These are phyloP conservation scores for Cladophialophora immunda DNA, from an alignment of 2,329 filamentous ascomycete species.

Conservation along the genomic window DNA sequence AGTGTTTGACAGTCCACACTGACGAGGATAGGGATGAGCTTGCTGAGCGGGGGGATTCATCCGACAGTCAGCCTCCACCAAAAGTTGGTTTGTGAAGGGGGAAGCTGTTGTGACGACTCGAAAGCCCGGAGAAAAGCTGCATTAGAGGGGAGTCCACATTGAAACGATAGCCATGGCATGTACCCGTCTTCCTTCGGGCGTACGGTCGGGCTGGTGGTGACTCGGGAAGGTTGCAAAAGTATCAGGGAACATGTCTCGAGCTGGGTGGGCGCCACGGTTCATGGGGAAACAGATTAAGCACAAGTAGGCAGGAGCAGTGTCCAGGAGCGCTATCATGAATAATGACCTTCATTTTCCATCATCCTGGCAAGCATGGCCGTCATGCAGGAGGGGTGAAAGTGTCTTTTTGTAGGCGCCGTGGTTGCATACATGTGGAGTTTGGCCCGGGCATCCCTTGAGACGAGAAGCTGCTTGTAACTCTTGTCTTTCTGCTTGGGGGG, in stretches of 20 bases:
- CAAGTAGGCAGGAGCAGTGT: conserved; percentile 18
- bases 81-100: conserved; percentile 1
- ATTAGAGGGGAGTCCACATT: neutral
- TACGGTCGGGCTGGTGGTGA: neutral
- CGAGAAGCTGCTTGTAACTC: neutral
- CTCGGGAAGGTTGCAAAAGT: conserved; percentile 2
- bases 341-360: conserved; percentile 11
- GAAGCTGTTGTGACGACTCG: conserved; percentile 1
- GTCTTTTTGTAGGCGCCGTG: conserved; percentile 20
- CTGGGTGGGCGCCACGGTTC: conserved; percentile 8
- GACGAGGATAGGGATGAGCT: neutral
- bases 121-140: neutral
- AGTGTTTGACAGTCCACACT: neutral
- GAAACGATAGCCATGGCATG: neutral
- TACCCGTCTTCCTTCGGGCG: neutral
- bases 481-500: neutral
- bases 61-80: neutral
- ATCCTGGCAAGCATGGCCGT: conserved; percentile 6
- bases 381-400: conserved; percentile 19
- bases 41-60: neutral
- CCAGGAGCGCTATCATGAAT: conserved; percentile 4
- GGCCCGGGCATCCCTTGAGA: neutral
- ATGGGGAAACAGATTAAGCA: conserved; percentile 4
- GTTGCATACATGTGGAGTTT: conserved; percentile 20
- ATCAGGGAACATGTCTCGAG: conserved; percentile 1